Evolutionary conservation across 768 basidiomycete genomes (phyloP).

Genomic region (Psilocybe cyanescens): DNA sequence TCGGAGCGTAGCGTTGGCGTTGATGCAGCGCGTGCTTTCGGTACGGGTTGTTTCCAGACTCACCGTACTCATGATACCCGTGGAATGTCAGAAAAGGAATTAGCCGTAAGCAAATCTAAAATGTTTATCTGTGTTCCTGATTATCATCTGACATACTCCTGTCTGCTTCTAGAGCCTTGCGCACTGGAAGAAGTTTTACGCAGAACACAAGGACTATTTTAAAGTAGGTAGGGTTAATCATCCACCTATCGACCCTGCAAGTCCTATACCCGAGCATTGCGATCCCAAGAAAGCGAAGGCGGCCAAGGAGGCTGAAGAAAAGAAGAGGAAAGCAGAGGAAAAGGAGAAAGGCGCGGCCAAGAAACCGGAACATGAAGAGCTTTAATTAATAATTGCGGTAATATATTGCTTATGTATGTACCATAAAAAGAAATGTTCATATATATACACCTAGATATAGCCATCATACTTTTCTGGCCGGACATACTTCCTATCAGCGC

Average conservation of each 20-base stretch:
- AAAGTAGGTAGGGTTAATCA: constrained; percentile 81
- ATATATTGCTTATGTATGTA: constrained; percentile 14
- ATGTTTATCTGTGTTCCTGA: not conserved
- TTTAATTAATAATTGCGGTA: constrained; percentile 28
- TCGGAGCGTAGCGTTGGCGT: constrained; percentile 62
- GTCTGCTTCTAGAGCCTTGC: constrained; percentile 58
- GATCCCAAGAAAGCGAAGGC: constrained; percentile 60
- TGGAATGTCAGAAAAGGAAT: constrained; percentile 73
- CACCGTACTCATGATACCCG: constrained; percentile 93
- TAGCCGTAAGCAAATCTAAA: constrained; percentile 52
- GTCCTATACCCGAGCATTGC: constrained; percentile 77
- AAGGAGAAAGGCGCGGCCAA: constrained; percentile 27
- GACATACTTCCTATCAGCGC: not conserved
- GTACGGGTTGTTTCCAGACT: constrained; percentile 89
- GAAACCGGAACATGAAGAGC: constrained; percentile 38
- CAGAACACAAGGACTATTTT: constrained; percentile 76
- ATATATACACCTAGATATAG: not conserved
- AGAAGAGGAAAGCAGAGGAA: constrained; percentile 19
- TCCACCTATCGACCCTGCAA: constrained; percentile 74
- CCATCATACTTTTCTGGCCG: not conserved
- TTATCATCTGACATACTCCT: constrained; percentile 1
- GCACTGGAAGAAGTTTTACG: constrained; percentile 93
- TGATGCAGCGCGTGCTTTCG: constrained; percentile 92
- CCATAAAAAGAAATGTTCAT: not conserved
- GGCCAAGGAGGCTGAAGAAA: constrained; percentile 25